A percentile compares a stretch with the other conserved stretches of the same genome.
Conservation (phyloP, 768 basidiomycete genomes). For the Pholiota molesta region DNA sequence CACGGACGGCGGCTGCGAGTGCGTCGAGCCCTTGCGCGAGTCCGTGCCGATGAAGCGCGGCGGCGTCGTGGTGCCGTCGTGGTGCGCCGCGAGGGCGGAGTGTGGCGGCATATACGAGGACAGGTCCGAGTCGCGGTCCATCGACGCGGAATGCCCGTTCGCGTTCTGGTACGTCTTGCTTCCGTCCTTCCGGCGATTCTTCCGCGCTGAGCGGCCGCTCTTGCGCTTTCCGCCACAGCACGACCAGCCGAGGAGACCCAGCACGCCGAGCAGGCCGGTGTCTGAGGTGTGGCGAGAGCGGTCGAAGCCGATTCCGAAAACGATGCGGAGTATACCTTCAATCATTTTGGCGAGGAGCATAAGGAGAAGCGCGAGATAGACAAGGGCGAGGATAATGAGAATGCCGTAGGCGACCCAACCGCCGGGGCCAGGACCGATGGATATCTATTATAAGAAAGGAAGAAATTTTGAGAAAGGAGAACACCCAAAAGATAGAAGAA, state of each 20-base stretch:
- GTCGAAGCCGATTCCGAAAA: constrained; percentile 82
- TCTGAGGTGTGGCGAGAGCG: constrained; percentile 79
- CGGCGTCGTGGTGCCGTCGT: constrained; percentile 31
- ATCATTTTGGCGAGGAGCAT: constrained; percentile 86
- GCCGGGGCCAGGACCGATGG: constrained; percentile 75
- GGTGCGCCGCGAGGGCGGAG: constrained; percentile 27
- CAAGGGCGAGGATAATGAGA: constrained; percentile 78
- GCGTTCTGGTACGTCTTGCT: not conserved
- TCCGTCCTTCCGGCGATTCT: constrained; percentile 1
- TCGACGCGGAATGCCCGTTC: constrained; percentile 3
- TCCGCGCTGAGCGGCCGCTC: constrained; percentile 1
- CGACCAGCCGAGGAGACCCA: constrained; percentile 72
- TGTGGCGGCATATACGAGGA: constrained; percentile 50
- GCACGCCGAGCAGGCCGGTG: constrained; percentile 85
- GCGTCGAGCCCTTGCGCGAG: constrained; percentile 51
- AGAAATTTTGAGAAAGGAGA: not conserved
- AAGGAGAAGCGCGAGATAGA: constrained; percentile 80
- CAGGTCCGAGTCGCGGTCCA: constrained; percentile 43
- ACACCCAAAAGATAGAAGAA: constrained; percentile 1
- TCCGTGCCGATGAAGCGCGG: constrained; percentile 38
- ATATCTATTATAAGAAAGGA: constrained; percentile 56
- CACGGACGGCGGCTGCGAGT: constrained; percentile 68
- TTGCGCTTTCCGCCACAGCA: constrained; percentile 39
- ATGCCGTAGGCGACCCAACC: constrained; percentile 97
- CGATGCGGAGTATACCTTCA: constrained; percentile 80